Conservation (phyloP, 1,284 basidiomycete genomes). For the Mycosarcoma mackinlayi region DNA sequence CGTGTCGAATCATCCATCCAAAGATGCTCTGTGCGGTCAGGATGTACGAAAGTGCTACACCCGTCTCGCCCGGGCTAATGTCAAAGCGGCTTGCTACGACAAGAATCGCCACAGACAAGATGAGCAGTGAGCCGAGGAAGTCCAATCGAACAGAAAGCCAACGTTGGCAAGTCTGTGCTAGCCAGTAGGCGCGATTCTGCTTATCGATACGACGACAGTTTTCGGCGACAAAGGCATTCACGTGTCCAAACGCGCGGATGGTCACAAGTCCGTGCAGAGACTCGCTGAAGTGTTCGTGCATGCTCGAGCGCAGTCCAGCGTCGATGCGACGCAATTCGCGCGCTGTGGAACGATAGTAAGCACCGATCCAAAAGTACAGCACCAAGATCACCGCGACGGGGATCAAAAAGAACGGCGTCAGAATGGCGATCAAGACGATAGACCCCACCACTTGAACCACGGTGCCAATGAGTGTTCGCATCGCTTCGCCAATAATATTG, state of each 20-base stretch:
- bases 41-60: slow-evolving; percentile 79
- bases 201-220: slow-evolving; percentile 35
- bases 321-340: slow-evolving; percentile 40
- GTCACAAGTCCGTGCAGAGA: slow-evolving; percentile 41
- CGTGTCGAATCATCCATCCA: slow-evolving; percentile 83
- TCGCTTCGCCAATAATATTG: slow-evolving; percentile 73
- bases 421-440: slow-evolving; percentile 79
- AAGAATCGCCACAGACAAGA: slow-evolving; percentile 77
- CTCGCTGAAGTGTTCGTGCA: slow-evolving; percentile 52
- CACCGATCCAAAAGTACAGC: slow-evolving; percentile 67
- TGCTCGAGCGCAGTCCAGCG: slow-evolving; percentile 36
- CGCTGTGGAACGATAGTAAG: slow-evolving; percentile 39
- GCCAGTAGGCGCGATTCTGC: slow-evolving; percentile 51
- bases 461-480: slow-evolving; percentile 80
- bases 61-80: slow-evolving; percentile 82
- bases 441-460: slow-evolving; percentile 77
- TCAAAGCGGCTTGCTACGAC: slow-evolving; percentile 79
- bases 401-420: slow-evolving; percentile 83
- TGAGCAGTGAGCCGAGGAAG: slow-evolving; percentile 79
- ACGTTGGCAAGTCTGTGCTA: slow-evolving; percentile 40
- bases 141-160: slow-evolving; percentile 78
- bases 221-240: slow-evolving; percentile 26
- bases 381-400: slow-evolving; percentile 75
- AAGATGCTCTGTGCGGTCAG: slow-evolving; percentile 76
- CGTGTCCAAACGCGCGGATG: slow-evolving; percentile 37